These are phyloP conservation scores for Dothistroma pini DNA, from an alignment of 2,329 filamentous ascomycete genomes.

Conservation along the genomic window DNA sequence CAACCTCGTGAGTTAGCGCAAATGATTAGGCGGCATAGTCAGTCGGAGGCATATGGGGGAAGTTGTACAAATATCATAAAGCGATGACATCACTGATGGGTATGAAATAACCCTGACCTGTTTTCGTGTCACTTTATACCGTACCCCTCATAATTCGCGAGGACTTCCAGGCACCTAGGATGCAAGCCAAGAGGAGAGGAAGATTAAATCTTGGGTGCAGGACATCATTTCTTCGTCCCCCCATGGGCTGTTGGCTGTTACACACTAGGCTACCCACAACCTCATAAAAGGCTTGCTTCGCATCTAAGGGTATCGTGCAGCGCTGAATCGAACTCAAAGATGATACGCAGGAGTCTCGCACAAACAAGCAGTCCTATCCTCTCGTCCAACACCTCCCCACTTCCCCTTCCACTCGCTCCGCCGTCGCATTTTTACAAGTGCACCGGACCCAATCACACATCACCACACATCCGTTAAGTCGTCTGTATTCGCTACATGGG, in stretches of 20 bases:
- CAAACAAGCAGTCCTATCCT: neutral
- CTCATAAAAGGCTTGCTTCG: neutral
- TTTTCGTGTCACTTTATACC: neutral
- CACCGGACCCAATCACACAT: neutral
- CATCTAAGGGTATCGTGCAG: conserved; percentile 9
- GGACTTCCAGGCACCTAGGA: too few relatives aligned
- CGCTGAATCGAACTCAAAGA: conserved; percentile 1
- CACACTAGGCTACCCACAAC: neutral
- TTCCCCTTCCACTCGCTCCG: neutral
- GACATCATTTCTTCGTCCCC: conserved; percentile 2
- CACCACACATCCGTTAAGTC: neutral
- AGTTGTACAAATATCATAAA: neutral
- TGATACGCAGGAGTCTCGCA: neutral
- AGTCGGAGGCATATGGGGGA: neutral
- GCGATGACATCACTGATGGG: neutral
- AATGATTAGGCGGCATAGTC: neutral
- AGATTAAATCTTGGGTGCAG: neutral
- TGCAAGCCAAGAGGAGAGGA: too few relatives aligned
- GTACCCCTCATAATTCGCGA: too few relatives aligned
- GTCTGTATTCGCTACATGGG: conserved; percentile 6
- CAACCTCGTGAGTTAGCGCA: neutral
- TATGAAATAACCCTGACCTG: neutral
- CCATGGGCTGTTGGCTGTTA: neutral
- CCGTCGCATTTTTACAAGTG: too few relatives aligned
- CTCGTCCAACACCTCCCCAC: neutral